phyloP scores from a whole-genome alignment of 148 eudicot genomes.

The Linanthus parryae region DNA sequence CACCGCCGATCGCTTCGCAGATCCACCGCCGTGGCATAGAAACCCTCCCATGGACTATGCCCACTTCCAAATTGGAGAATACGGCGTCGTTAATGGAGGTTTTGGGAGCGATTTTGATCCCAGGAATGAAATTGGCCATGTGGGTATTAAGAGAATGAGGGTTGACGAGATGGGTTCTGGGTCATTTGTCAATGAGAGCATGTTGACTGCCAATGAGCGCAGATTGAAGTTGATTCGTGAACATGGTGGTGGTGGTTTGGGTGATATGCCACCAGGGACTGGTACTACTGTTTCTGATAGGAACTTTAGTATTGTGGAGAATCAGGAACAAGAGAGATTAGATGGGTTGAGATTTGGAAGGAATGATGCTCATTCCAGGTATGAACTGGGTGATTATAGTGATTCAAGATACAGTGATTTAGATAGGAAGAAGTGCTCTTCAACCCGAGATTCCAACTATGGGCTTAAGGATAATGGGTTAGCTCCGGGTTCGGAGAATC shows the following conservation, averaged over 20 bases:
- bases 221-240: constrained; percentile 60
- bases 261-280: background rate
- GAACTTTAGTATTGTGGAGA: constrained; percentile 8
- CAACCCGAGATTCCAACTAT: background rate
- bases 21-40: constrained; percentile 24
- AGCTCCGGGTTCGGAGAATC: background rate
- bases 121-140: constrained; percentile 20
- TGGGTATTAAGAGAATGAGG: constrained; percentile 76
- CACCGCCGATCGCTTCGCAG: constrained; percentile 21
- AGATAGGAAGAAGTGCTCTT: constrained; percentile 1
- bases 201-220: constrained; percentile 33
- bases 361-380: background rate
- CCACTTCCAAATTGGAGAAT: constrained; percentile 9
- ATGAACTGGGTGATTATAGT: constrained; percentile 1
- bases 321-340: constrained; percentile 10
- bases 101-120: constrained; percentile 14
- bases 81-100: constrained; percentile 7
- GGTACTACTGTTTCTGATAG: constrained; percentile 18
- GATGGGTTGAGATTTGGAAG: constrained; percentile 9
- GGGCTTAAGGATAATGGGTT: constrained; percentile 1
- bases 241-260: constrained; percentile 33
- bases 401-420: constrained; percentile 9
- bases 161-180: constrained; percentile 30
- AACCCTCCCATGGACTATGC: constrained; percentile 23
- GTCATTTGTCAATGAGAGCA: constrained; percentile 14